Evolutionary conservation across 345 rosid genomes (phyloP), one percentile per base, ranked within the genome.

Genomic region (Corchorus capsularis): DNA sequence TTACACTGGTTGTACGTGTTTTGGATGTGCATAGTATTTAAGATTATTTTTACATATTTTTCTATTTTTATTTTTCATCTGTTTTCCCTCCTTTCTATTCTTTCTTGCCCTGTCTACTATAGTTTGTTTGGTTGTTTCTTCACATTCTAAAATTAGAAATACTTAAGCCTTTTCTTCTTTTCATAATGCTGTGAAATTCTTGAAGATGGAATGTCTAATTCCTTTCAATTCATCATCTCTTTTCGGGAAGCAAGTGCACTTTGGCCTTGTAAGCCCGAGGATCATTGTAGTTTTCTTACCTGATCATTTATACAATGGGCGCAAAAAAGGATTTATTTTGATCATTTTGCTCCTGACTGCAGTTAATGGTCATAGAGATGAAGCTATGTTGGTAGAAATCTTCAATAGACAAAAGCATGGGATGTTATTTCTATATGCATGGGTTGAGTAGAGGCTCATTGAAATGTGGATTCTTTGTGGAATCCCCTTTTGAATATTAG

Each of bases 141-240:
- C 27, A n/a, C 11, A 55, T n/a, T 55, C 11, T n/a, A 4, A 53
- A 53, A 17, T 6, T 50, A 53, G 57, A 53, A 53, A 16, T 53
- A 53, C 14, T 50, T 53, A 54, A n/a, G 59, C 5, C n/a, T 11
- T 67, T 27, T 56, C 5, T 46, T 67, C 17, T 47, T 67, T 0
- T 46, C 1, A 13, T 32, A 67, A 22, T 37, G 47, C 47, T 46
- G 14, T 46, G 71, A 46, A 66, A 46, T 66, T 66, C 35, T 2
- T 1, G 56, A 67, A 68, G 56, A 47, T 27, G 55, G 43, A 45
- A 47, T 68, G 56, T 68, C 20, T 68, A 68, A 13, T 47, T 68
- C 14, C 72, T 22, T 67, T 39, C 72, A 22, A 68, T 13, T 27
- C 6, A 32, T 27, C 35, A 47, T 27, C 49, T 39, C 1, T 19